Base-by-base conservation (phyloP, 805 yeast species). In the Candida yuanshanica region DNA sequence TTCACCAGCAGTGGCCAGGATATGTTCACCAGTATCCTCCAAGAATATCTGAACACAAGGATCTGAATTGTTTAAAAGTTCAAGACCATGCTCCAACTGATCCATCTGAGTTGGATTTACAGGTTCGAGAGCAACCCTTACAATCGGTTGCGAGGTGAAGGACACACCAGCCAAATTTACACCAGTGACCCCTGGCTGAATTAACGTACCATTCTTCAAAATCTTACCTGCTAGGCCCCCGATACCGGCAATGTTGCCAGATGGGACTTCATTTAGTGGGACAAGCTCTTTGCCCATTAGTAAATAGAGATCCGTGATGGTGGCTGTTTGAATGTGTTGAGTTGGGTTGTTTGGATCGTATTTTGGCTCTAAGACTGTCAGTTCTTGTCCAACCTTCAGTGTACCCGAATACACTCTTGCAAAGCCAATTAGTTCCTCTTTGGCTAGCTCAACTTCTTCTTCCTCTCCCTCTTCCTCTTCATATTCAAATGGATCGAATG, bases 121-220 rank as follows among this genome's bases (percentile, higher is more conserved):
- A 1, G 99, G 96, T 58, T 93, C 99, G n/a, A 93, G 68, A 0
- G 99, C 97, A 24, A 93, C 96, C 49, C 89, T 79, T 51, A 93
- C 87, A 58, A 93, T 91, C 1, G 99, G 99, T 24, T 88, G 85
- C n/a, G 84, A 77, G 13, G 83, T 75, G 40, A 79, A 63, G 41
- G 79, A 83, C 16, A 88, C 69, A 49, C 87, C 83, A 0, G 96
- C 96, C 38, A 82, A 66, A 51, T 83, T 83, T n/a, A 80, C 79
- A 32, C 89, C 90, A 5, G 73, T 65, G 2, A 72, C 59, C 2
- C 72, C 74, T 0, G 77, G 70, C 36, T 79, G 69, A 6, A 85
- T 69, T 37, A 88, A 59, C 0, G 99, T 90, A 38, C 96, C 99
- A 55, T 81, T 86, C 58, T 93, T 93, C 50, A 91, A 62, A 24